Base-by-base conservation (phyloP, 768 basidiomycete species). In the Tremella yokohamensis region DNA sequence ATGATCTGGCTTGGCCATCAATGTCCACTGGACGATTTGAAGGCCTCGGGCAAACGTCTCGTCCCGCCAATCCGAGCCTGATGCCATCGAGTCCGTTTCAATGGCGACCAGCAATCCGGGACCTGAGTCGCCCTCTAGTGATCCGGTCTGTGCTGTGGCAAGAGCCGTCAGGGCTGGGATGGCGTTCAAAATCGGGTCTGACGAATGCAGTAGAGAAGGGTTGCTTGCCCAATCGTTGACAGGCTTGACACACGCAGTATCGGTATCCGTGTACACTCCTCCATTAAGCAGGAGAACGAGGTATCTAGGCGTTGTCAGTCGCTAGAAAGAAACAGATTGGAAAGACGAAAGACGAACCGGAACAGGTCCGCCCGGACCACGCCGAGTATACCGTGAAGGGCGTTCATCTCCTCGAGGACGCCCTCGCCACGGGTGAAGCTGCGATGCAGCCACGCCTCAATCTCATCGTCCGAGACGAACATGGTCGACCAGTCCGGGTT, bases 201-300 rank as follows among this genome's bases (percentile, higher is more conserved):
- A 34, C 11, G 29, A 34, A 34, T 34, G 29, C 6, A 34, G 29
- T 34, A 34, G 29, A 11, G 29, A 34, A 44, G 49, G 50, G 19
- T 48, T 42, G 37, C 18, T 48, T 15, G 62, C 63, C 68, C 68
- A 70, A 12, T 66, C 48, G 11, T 26, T 8, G n/a, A 70, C 24
- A 4, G 65, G 61, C 3, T 54, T 56, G 20, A 67, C 54, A 48
- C 58, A 63, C 0, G 68, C 68, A 7, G 68, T 70, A 22, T 70
- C 68, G 8, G 68, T 66, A 40, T 70, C 68, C 39, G 68, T 67
- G 39, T 70, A 70, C n/a, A 70, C 60, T 8, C 68, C 68, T 13
- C 68, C 68, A 26, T 67, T 57, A 34, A 70, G 58, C 2, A 67
- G 54, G 8, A 70, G 54, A 13, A 64, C 62, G 8, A 70, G 63